Conservation (phyloP, 1,139 yeast genomes). For the Hemisphaericaspora xylanilytica region DNA sequence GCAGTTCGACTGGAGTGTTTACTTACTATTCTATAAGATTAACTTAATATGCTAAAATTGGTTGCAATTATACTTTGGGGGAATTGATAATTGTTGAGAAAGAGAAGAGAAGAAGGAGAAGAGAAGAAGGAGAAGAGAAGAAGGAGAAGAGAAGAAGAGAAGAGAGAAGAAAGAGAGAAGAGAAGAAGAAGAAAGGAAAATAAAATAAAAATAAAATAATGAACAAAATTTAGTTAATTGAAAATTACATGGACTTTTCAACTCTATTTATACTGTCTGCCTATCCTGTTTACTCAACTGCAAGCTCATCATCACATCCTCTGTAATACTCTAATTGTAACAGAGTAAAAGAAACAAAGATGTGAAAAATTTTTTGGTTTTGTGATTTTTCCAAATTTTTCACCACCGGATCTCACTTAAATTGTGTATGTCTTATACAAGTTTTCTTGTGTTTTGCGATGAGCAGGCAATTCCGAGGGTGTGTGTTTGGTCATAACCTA, state of each 20-base stretch:
- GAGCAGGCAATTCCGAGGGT: too few species aligned
- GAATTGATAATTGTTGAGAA: constrained; percentile 27
- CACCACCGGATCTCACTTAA: too few species aligned
- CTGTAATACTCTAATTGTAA: too few species aligned
- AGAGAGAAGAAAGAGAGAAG: constrained; percentile 22
- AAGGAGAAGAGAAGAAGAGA: constrained; percentile 9
- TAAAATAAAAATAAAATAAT: constrained; percentile 11
- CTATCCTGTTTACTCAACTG: too few species aligned
- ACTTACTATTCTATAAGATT: neutral
- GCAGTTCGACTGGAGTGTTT: constrained; percentile 4
- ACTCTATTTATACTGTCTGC: constrained; percentile 11
- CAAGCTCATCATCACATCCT: neutral
- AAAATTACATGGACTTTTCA: constrained; percentile 2
- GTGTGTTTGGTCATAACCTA: too few species aligned
- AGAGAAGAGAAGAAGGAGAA: constrained; percentile 13
- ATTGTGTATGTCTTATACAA: too few species aligned
- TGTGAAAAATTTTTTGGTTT: too few species aligned
- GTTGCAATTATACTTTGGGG: constrained; percentile 19
- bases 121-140: constrained; percentile 8
- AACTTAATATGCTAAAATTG: constrained; percentile 1
- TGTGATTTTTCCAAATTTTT: too few species aligned
- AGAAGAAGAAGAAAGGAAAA: constrained; percentile 13
- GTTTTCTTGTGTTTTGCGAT: too few species aligned
- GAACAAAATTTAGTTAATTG: constrained; percentile 3
- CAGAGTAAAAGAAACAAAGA: too few species aligned